These are phyloP conservation scores for Yamadazyma diddensiae DNA, from an alignment of 1,139 yeast species.

Conservation along the genomic window DNA sequence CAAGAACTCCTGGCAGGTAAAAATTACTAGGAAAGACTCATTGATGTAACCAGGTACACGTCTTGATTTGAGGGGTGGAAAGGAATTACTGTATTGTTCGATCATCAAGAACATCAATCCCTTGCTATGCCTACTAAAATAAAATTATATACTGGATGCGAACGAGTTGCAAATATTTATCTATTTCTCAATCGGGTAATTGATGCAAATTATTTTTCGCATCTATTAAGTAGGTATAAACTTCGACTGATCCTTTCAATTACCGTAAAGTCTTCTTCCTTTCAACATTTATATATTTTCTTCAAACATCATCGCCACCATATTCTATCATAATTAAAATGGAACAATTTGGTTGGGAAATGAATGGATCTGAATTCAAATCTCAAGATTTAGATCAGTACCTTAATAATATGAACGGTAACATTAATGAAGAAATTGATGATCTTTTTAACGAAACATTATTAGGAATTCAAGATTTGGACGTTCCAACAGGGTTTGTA, in stretches of 20 bases:
- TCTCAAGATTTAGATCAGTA: constrained; percentile 42
- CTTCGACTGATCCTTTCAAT: constrained; percentile 9
- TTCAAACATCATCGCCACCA: background rate
- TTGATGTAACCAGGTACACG: too few relatives aligned
- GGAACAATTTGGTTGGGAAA: constrained; percentile 36
- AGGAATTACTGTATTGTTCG: background rate
- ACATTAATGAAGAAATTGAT: constrained; percentile 42
- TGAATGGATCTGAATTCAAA: constrained; percentile 29
- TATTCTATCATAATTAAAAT: constrained; percentile 10
- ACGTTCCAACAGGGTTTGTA: constrained; percentile 46
- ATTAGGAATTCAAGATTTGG: constrained; percentile 48
- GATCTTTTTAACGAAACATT: constrained; percentile 44
- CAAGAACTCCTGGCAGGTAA: too few relatives aligned
- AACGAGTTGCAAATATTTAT: constrained; percentile 14
- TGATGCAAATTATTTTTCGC: constrained; percentile 5
- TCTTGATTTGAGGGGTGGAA: too few relatives aligned
- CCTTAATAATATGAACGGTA: constrained; percentile 25
- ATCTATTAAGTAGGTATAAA: too few relatives aligned
- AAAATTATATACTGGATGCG: too few relatives aligned
- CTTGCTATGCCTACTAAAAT: background rate
- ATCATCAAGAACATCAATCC: background rate
- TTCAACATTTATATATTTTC: too few relatives aligned
- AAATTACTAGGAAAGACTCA: too few relatives aligned
- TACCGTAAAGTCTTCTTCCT: too few relatives aligned
- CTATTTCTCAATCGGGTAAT: constrained; percentile 10